These are phyloP conservation scores for Diplodia seriata DNA, from an alignment of 2,329 filamentous ascomycete species.

Conservation along the genomic window DNA sequence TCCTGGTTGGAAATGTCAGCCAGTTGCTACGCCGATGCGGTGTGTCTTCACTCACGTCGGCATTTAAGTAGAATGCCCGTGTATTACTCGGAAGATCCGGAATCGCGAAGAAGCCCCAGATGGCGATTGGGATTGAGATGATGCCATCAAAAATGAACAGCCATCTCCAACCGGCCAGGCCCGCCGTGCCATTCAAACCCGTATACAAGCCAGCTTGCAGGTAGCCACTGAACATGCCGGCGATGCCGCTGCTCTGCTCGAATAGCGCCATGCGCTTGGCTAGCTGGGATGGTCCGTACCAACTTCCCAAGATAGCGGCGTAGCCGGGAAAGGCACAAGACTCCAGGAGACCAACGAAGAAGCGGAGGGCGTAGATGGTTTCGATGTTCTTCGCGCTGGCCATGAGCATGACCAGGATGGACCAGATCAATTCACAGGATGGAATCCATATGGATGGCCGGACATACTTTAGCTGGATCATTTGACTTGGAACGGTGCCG, in stretches of 20 bases:
- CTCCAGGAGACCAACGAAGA: conserved; percentile 47
- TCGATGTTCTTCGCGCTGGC: conserved; percentile 28
- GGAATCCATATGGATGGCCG: conserved; percentile 31
- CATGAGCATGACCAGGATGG: conserved; percentile 30
- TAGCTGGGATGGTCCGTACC: conserved; percentile 42
- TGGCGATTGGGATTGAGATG: conserved; percentile 42
- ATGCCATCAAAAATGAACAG: conserved; percentile 43
- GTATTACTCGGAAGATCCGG: conserved; percentile 41
- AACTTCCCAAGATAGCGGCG: conserved; percentile 45
- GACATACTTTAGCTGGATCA: conserved; percentile 30
- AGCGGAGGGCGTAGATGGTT: conserved; percentile 44
- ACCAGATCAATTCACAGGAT: conserved; percentile 28
- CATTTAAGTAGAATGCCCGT: conserved; percentile 37
- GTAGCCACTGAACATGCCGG: conserved; percentile 44
- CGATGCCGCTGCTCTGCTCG: conserved; percentile 40
- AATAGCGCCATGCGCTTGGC: conserved; percentile 44
- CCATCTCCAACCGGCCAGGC: conserved; percentile 43
- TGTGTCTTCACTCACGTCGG: conserved; percentile 29
- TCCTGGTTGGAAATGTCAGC: neutral
- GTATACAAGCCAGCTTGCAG: conserved; percentile 45
- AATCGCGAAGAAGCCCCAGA: conserved; percentile 41
- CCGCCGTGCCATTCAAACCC: conserved; percentile 37
- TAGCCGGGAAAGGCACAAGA: conserved; percentile 46
- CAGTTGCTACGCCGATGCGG: neutral
- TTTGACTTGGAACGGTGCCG: conserved; percentile 26